These are phyloP conservation scores for Litsea cubeba DNA, from an alignment of 164 flowering plant genomes.

Conservation along the genomic window DNA sequence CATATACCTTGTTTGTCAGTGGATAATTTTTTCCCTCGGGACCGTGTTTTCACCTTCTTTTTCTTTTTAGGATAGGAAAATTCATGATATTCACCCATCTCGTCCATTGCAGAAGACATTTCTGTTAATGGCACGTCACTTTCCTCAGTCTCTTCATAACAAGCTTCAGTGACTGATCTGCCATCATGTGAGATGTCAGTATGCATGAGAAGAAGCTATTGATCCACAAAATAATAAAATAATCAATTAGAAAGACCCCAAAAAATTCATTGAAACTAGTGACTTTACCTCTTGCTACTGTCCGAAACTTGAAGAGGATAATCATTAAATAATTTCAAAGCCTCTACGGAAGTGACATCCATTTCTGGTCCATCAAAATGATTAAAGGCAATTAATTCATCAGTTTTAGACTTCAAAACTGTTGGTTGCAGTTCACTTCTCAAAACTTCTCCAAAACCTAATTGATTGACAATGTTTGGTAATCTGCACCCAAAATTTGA, in stretches of 20 bases:
- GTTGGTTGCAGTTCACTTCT: slow-evolving; percentile 10
- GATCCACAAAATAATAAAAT: neutral
- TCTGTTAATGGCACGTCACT: slow-evolving; percentile 7
- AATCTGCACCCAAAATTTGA: slow-evolving; percentile 13
- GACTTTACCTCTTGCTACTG: slow-evolving; percentile 11
- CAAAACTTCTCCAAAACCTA: slow-evolving; percentile 19
- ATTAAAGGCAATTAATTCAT: slow-evolving; percentile 6
- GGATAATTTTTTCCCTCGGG: slow-evolving; percentile 17
- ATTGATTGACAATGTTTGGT: slow-evolving; percentile 9
- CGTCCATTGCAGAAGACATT: slow-evolving; percentile 13
- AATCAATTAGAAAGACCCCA: neutral
- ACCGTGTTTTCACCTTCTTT: slow-evolving; percentile 43
- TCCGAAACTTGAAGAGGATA: neutral
- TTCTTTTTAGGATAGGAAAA: slow-evolving; percentile 24
- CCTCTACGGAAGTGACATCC: slow-evolving; percentile 2
- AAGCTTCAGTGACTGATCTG: slow-evolving; percentile 24
- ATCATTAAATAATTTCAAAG: neutral
- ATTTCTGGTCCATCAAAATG: slow-evolving; percentile 3
- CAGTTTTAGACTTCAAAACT: slow-evolving; percentile 10
- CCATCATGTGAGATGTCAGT: slow-evolving; percentile 4
- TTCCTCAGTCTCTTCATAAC: slow-evolving; percentile 14
- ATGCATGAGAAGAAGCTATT: neutral
- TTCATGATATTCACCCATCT: slow-evolving; percentile 13
- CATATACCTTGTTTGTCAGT: slow-evolving; percentile 17
- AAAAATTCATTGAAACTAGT: neutral